Evolutionary conservation across 2,329 filamentous ascomycete genomes (phyloP).

Genomic region (Stemphylium beticola): DNA sequence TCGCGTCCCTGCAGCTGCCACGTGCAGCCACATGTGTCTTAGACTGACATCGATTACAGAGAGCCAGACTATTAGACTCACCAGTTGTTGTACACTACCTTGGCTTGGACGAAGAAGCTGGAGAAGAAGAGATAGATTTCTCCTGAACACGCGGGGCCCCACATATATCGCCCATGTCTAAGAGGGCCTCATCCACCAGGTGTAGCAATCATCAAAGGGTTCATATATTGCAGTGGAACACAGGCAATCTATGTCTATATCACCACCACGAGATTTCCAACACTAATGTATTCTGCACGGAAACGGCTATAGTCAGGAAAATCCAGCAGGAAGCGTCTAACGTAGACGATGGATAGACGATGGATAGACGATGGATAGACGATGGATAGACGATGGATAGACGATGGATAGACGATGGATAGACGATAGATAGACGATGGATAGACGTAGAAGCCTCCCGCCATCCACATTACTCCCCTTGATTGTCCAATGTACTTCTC

Average conservation of each 20-base stretch:
- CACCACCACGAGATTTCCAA: slow-evolving; percentile 16
- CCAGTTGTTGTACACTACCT: slow-evolving; percentile 43
- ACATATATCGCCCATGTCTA: slow-evolving; percentile 11
- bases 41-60: slow-evolving; percentile 30
- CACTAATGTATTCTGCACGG: slow-evolving; percentile 17
- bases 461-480: slow-evolving; percentile 8
- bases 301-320: slow-evolving; percentile 21
- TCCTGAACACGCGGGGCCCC: slow-evolving; percentile 24
- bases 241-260: slow-evolving; percentile 29
- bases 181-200: slow-evolving; percentile 10
- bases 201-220: slow-evolving; percentile 13
- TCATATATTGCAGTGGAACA: slow-evolving; percentile 22
- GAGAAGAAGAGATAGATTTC: slow-evolving; percentile 42
- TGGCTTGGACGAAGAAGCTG: slow-evolving; percentile 30
- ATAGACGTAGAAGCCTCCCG: slow-evolving; percentile 23
- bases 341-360: slow-evolving; percentile 24
- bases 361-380: slow-evolving; percentile 23
- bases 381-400: slow-evolving; percentile 20
- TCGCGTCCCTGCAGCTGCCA: slow-evolving; percentile 1
- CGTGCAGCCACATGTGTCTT: neutral
- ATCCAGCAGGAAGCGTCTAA: slow-evolving; percentile 20
- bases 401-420: slow-evolving; percentile 24
- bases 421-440: slow-evolving; percentile 22
- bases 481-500: neutral
- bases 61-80: slow-evolving; percentile 40